These are phyloP conservation scores for Saccharomycopsis guyanensis DNA, from an alignment of 805 yeast genomes.

Conservation along the genomic window DNA sequence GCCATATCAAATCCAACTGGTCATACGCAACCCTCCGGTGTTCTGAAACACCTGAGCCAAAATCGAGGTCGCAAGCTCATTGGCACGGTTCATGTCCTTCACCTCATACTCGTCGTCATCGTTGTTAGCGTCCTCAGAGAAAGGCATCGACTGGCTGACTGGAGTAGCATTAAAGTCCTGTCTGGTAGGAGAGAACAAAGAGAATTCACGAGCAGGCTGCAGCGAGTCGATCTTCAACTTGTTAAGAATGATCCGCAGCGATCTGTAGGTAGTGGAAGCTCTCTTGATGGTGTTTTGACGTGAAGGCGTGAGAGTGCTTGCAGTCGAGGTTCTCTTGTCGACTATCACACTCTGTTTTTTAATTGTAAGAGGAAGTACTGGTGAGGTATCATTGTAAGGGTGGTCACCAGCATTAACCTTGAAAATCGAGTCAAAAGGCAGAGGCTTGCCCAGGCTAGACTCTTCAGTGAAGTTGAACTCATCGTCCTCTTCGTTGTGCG, in stretches of 20 bases:
- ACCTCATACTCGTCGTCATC: conserved; percentile 7
- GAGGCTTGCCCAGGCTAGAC: neutral
- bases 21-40: no score
- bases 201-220: conserved; percentile 12
- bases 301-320: conserved; percentile 19
- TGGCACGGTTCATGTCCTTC: conserved; percentile 10
- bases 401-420: no score
- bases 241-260: conserved; percentile 17
- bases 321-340: conserved; percentile 11
- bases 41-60: neutral
- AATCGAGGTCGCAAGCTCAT: conserved; percentile 9
- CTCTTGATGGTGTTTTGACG: neutral
- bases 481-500: no score
- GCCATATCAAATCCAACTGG: no score
- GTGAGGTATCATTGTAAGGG: no score
- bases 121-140: neutral
- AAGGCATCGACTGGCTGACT: neutral
- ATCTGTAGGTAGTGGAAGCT: neutral
- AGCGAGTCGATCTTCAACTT: conserved; percentile 4
- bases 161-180: neutral
- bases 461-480: neutral
- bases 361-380: conserved; percentile 5
- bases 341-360: neutral
- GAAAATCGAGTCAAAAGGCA: neutral
- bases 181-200: conserved; percentile 19